Percentiles rank a stretch among this genome's conserved stretches.
Conservation (phyloP, 177 flowering plant species). For the Vitis hybrid region DNA sequence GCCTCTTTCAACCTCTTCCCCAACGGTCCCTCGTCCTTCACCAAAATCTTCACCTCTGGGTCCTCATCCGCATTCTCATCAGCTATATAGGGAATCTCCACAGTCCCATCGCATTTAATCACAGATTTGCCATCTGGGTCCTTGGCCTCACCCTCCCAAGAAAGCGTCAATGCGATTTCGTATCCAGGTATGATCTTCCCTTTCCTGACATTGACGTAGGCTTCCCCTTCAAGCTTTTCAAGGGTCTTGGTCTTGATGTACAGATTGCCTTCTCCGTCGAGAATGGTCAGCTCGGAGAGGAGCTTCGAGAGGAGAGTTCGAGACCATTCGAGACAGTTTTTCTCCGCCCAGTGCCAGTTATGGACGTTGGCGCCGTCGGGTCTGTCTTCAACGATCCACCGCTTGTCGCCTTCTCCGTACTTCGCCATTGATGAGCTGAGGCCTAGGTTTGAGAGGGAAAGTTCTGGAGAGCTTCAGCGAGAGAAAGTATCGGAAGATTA, state of each 20-base stretch:
- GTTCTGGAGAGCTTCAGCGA: not conserved
- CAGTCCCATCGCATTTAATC: slow-evolving; percentile 56
- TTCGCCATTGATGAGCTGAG: slow-evolving; percentile 59
- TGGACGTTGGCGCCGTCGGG: slow-evolving; percentile 97
- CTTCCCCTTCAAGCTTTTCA: slow-evolving; percentile 79
- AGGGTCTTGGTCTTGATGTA: slow-evolving; percentile 53
- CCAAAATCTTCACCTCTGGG: slow-evolving; percentile 68
- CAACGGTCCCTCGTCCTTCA: slow-evolving; percentile 77
- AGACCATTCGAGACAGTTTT: slow-evolving; percentile 91
- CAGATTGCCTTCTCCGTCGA: slow-evolving; percentile 70
- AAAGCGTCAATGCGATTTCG: slow-evolving; percentile 54
- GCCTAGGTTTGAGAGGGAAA: not conserved
- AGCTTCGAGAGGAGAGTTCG: slow-evolving; percentile 49
- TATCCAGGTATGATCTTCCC: slow-evolving; percentile 98
- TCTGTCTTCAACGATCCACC: slow-evolving; percentile 98
- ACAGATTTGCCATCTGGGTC: slow-evolving; percentile 52
- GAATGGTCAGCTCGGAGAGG: slow-evolving; percentile 52
- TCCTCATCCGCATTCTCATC: slow-evolving; percentile 98
- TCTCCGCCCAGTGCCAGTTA: slow-evolving; percentile 99
- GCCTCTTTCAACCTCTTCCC: slow-evolving; percentile 85
- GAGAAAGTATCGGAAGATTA: too few relatives aligned
- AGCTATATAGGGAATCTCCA: slow-evolving; percentile 87
- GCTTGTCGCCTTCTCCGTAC: slow-evolving; percentile 95
- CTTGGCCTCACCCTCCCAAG: slow-evolving; percentile 84
- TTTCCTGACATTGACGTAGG: slow-evolving; percentile 91